Percentiles rank a stretch among this genome's conserved stretches.
These are phyloP conservation scores for Chlorella vulgaris DNA, from an alignment of 139 green algal genomes.

Conservation along the genomic window DNA sequence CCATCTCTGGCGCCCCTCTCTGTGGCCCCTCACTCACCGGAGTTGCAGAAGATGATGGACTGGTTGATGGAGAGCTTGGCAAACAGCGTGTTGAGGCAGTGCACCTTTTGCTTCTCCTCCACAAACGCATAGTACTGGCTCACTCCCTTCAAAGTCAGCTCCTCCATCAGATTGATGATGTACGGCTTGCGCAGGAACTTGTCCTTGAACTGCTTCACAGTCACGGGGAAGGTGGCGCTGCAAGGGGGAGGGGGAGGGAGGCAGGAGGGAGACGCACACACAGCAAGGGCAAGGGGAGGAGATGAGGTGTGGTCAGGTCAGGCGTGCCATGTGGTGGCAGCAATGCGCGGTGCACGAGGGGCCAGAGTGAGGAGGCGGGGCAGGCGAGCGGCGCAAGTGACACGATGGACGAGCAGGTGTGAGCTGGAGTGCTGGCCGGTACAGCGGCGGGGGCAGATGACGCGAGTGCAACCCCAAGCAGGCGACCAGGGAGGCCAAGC, in stretches of 20 bases:
- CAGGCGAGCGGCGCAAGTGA: too few species aligned
- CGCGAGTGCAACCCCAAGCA: too few species aligned
- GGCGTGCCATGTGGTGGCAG: too few species aligned
- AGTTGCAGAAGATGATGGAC: conserved; percentile 99
- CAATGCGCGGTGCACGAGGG: too few species aligned
- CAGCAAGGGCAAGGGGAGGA: neutral
- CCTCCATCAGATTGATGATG: conserved; percentile 99
- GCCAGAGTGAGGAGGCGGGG: too few species aligned
- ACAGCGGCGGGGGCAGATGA: too few species aligned
- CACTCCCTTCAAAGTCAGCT: conserved; percentile 98
- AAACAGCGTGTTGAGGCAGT: conserved; percentile 95
- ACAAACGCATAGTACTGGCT: conserved; percentile 99
- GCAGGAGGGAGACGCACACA: neutral
- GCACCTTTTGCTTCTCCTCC: conserved; percentile 98
- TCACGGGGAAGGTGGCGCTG: conserved; percentile 89
- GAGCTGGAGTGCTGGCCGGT: too few species aligned
- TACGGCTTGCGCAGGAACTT: conserved; percentile 96
- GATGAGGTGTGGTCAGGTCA: neutral
- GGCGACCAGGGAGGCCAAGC: too few species aligned
- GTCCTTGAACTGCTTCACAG: conserved; percentile 98
- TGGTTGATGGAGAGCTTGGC: conserved; percentile 79
- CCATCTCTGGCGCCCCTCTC: too few species aligned
- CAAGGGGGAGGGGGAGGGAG: neutral
- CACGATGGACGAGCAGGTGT: too few species aligned
- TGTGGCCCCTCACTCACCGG: conserved; percentile 92